Evolutionary conservation across 768 basidiomycete species (phyloP).

Genomic region (Termitomyces eurrhizus): DNA sequence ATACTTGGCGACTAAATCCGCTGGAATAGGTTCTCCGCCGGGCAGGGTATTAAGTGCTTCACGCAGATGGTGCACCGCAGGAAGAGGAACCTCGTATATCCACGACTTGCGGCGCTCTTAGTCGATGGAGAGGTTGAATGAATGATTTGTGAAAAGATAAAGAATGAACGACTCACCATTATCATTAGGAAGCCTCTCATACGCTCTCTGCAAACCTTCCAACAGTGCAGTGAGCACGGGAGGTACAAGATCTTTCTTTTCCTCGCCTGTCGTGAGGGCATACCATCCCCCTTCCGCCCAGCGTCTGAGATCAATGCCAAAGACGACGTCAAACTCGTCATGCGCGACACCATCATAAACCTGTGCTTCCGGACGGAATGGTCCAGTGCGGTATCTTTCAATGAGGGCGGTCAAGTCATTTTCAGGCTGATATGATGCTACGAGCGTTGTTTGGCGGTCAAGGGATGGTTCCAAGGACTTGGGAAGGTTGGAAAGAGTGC

Average conservation of each 20-base stretch:
- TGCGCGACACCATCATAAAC: constrained; percentile 84
- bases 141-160: too few relatives aligned
- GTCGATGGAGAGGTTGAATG: not conserved
- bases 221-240: constrained; percentile 71
- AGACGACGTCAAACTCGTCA: constrained; percentile 81
- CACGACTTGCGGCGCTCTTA: constrained; percentile 83
- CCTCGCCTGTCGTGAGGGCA: constrained; percentile 47
- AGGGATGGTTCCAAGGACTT: constrained; percentile 59
- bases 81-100: constrained; percentile 92
- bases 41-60: constrained; percentile 78
- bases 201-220: constrained; percentile 57
- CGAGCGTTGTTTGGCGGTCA: constrained; percentile 68
- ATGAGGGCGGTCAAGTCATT: constrained; percentile 83
- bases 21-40: constrained; percentile 50
- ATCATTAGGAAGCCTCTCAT: constrained; percentile 57
- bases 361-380: constrained; percentile 84
- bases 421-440: constrained; percentile 86
- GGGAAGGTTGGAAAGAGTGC: constrained; percentile 69
- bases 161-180: constrained; percentile 41
- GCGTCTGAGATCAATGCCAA: constrained; percentile 86
- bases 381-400: constrained; percentile 89
- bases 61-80: constrained; percentile 79
- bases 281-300: constrained; percentile 88
- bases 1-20: constrained; percentile 52
- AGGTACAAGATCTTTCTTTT: constrained; percentile 64